These are phyloP conservation scores for Suillus americanus DNA, from an alignment of 768 basidiomycete species.

Conservation along the genomic window DNA sequence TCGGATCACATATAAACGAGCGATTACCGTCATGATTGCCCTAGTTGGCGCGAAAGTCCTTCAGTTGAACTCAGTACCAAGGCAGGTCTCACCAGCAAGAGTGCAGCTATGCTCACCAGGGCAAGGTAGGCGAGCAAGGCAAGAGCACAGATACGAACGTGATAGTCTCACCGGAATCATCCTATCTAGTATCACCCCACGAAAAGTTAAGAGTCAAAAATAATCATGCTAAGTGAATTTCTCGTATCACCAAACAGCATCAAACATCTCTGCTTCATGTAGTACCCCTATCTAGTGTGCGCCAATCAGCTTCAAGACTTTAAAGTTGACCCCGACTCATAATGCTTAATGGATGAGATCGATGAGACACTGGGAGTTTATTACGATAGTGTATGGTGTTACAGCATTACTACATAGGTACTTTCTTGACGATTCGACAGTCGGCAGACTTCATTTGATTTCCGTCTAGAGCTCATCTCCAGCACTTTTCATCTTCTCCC, in stretches of 20 bases:
- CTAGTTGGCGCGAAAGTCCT: background rate
- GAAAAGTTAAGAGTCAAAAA: background rate
- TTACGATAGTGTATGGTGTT: background rate
- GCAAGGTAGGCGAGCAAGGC: background rate
- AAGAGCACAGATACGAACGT: background rate
- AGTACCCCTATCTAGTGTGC: background rate
- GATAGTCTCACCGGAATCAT: background rate
- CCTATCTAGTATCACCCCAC: background rate
- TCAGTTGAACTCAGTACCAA: background rate
- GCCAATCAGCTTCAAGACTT: too few species aligned
- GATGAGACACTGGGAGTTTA: too few species aligned
- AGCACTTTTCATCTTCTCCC: conserved; percentile 25
- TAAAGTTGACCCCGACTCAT: too few species aligned
- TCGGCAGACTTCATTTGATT: conserved; percentile 9
- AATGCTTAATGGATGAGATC: too few species aligned
- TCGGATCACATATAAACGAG: conserved; percentile 62
- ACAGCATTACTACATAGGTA: background rate
- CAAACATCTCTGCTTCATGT: background rate
- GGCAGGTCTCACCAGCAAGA: background rate
- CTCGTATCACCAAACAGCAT: background rate
- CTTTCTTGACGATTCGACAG: background rate
- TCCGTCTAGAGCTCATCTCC: conserved; percentile 34
- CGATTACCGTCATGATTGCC: background rate
- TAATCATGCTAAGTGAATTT: background rate
- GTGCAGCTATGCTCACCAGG: background rate